Evolutionary conservation across 257 asterid genomes (phyloP).

Genomic region (Scutellaria baicalensis): DNA sequence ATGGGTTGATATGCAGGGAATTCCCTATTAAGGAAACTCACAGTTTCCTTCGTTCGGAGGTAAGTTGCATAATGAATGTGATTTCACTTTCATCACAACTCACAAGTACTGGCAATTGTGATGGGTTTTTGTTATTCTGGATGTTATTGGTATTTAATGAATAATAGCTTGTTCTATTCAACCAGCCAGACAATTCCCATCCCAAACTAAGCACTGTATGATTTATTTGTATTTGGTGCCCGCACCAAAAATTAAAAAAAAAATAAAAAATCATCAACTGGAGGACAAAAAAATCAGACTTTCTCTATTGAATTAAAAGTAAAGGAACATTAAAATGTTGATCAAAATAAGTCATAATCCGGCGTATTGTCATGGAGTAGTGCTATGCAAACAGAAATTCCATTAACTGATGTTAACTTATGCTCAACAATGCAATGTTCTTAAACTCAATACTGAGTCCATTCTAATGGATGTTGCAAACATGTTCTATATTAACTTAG

Average conservation of each 20-base stretch:
- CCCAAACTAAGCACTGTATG: not conserved
- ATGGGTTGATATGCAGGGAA: slow-evolving; percentile 84
- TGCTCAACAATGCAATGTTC: not conserved
- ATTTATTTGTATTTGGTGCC: not conserved
- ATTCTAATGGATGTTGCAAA: not conserved
- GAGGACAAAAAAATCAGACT: not conserved
- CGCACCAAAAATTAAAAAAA: not conserved
- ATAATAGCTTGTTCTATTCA: not conserved
- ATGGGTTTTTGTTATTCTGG: not conserved
- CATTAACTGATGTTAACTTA: not conserved
- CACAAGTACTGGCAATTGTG: not conserved
- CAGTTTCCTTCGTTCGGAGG: slow-evolving; percentile 65
- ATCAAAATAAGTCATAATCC: not conserved
- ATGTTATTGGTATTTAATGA: not conserved
- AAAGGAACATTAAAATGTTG: not conserved
- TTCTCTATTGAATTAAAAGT: not conserved
- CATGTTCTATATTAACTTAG: not conserved
- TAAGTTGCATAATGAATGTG: slow-evolving; percentile 17
- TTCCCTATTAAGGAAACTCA: slow-evolving; percentile 82
- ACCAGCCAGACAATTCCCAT: not conserved
- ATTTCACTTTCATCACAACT: not conserved
- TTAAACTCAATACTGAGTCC: not conserved
- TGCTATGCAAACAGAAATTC: not conserved
- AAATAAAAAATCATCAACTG: not conserved
- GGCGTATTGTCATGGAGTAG: not conserved